Evolutionary conservation across 2,329 filamentous ascomycete genomes (phyloP).

Genomic region (Calonectria hongkongensis): DNA sequence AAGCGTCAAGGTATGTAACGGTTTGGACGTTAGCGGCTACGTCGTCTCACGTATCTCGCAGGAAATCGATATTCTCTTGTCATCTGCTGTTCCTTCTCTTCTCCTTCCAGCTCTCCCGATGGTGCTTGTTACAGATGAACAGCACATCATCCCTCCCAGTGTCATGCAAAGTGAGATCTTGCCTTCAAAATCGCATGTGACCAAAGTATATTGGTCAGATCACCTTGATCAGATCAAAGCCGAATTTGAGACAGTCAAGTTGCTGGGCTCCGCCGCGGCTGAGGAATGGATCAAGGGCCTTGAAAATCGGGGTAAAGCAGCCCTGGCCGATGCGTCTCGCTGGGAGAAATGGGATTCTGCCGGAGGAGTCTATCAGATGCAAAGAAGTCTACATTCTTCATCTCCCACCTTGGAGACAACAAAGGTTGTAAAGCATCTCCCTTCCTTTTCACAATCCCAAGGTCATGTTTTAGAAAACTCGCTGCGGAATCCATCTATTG

Average conservation of each 20-base stretch:
- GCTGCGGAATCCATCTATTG: constrained; percentile 3
- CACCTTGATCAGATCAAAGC: constrained; percentile 78
- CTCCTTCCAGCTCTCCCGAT: constrained; percentile 82
- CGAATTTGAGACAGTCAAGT: constrained; percentile 78
- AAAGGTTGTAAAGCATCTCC: neutral
- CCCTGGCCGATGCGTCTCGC: constrained; percentile 76
- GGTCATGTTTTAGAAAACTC: constrained; percentile 21
- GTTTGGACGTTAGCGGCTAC: constrained; percentile 30
- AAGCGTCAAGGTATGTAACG: constrained; percentile 78
- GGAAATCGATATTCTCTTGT: constrained; percentile 83
- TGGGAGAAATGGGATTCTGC: constrained; percentile 84
- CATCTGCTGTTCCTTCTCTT: constrained; percentile 74
- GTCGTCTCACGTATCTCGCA: constrained; percentile 60
- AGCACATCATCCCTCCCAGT: constrained; percentile 75
- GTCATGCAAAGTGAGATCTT: constrained; percentile 71
- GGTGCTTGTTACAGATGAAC: constrained; percentile 77
- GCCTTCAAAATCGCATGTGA: constrained; percentile 69
- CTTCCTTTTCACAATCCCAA: constrained; percentile 11
- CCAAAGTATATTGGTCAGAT: constrained; percentile 79
- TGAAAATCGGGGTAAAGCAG: constrained; percentile 75
- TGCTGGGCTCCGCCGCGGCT: constrained; percentile 79
- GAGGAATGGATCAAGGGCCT: constrained; percentile 90
- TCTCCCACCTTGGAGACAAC: constrained; percentile 25
- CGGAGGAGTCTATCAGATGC: constrained; percentile 64
- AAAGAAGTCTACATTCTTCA: constrained; percentile 44